These are phyloP conservation scores for Hanseniaspora sp. DNA, from an alignment of 1,139 yeast species.

Conservation along the genomic window DNA sequence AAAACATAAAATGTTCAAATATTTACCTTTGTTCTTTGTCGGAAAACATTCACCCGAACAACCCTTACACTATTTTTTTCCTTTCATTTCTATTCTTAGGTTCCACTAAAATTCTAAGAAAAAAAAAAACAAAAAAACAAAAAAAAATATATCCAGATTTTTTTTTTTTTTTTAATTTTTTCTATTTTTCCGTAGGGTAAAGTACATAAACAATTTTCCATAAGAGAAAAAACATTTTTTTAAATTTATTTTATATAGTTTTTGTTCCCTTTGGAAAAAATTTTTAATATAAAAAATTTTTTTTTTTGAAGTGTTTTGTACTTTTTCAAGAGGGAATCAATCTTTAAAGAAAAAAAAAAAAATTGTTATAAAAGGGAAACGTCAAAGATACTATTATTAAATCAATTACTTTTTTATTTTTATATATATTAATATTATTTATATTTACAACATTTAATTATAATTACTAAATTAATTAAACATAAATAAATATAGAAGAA, in stretches of 20 bases:
- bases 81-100: not conserved
- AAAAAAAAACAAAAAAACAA: no score
- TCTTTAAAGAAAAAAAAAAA: not conserved
- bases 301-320: not conserved
- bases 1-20: no score
- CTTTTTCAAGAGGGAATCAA: not conserved
- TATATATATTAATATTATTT: no score
- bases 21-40: not conserved
- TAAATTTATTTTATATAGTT: no score
- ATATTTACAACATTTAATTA: no score
- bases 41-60: not conserved
- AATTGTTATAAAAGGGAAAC: not conserved
- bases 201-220: not conserved
- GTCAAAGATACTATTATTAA: no score
- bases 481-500: not conserved
- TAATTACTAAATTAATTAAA: not conserved
- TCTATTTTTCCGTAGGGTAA: not conserved
- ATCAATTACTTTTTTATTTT: no score
- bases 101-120: not conserved
- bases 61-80: not conserved
- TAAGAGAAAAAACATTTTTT: no score
- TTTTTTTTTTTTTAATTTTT: not conserved
- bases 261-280: no score
- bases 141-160: no score
- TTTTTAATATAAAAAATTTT: no score